Base-by-base conservation (phyloP, 2,329 filamentous ascomycete species). In the Fusarium robinianum region DNA sequence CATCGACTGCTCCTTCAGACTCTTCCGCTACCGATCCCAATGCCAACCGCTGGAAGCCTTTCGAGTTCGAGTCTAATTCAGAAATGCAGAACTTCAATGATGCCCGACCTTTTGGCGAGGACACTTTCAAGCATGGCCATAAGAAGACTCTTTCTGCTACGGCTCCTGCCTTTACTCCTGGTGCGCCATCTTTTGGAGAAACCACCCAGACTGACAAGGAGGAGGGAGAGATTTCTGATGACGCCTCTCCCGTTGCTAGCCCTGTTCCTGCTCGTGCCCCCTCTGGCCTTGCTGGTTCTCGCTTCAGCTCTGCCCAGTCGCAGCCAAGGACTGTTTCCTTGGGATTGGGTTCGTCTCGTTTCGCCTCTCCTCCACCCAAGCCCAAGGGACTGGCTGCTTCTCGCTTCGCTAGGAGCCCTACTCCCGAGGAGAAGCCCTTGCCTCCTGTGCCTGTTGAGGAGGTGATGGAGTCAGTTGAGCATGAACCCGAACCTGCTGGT, bases 101-200 rank as follows among this genome's bases (percentile, higher is more conserved):
- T 33, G 75, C 79, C 2, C 70, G 72, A 17, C 75, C 76, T 2
- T 75, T 77, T 47, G 72, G 71, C 9, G 72, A 76, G 3, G 70
- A 72, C 11, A 57, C 46, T 10, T 69, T 75, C 56, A 62, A 69
- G 52, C 72, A 72, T 41, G 64, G 72, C 62, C 63, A 63, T 33
- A 74, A 74, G 54, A 77, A 77, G 55, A 82, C 82, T 5, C 41
- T 63, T 8, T 91, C 88, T 23, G 85, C 87, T 4, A 77, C 81
- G 11, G 87, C 88, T 1, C 81, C 80, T 58, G 78, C 86, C 0
- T 95, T 94, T 63, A 77, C 74, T 5, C 77, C 79, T 10, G 69
- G 72, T 12, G 67, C 61, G 21, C 51, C 62, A 55, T 46, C 67
- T 47, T 57, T 61, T 24, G 44, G 62, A 18, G 58, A 60, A 2